phyloP scores from a whole-genome alignment of 2,329 filamentous ascomycete species.

The Ceratocystis cubensis region DNA sequence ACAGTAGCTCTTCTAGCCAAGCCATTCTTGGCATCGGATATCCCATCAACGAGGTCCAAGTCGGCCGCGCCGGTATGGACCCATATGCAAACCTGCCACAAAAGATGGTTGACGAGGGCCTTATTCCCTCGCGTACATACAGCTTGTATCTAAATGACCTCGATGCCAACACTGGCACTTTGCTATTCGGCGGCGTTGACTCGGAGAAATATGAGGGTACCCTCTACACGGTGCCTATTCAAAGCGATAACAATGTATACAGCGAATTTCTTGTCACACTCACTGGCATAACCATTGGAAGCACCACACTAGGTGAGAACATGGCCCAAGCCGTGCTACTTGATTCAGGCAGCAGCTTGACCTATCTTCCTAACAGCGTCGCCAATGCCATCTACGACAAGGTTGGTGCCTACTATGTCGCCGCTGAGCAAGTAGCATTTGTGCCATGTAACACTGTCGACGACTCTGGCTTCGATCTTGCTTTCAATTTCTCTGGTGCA shows the following conservation, averaged over 20 bases:
- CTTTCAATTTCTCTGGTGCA: constrained; percentile 37
- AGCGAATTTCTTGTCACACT: constrained; percentile 58
- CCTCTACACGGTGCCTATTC: constrained; percentile 55
- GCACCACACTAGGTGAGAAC: constrained; percentile 32
- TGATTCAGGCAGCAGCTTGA: constrained; percentile 57
- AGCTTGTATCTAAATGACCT: constrained; percentile 67
- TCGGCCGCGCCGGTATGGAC: constrained; percentile 40
- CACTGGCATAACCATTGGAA: constrained; percentile 42
- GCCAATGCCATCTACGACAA: constrained; percentile 42
- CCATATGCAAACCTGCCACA: constrained; percentile 59
- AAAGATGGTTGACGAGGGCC: constrained; percentile 46
- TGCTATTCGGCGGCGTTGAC: constrained; percentile 67
- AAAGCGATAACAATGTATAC: constrained; percentile 39
- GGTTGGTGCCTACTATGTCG: constrained; percentile 48
- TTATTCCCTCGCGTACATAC: constrained; percentile 55
- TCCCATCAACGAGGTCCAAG: constrained; percentile 61
- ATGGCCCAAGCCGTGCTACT: constrained; percentile 52
- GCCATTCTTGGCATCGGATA: constrained; percentile 85
- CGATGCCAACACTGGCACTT: constrained; percentile 49
- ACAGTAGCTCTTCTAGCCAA: constrained; percentile 46
- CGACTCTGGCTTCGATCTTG: constrained; percentile 35
- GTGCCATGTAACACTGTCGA: constrained; percentile 45
- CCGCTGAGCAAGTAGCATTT: constrained; percentile 42
- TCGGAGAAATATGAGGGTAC: constrained; percentile 49
- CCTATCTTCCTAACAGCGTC: constrained; percentile 50